Base-by-base conservation (phyloP, 768 basidiomycete species). In the Lactarius sp. region DNA sequence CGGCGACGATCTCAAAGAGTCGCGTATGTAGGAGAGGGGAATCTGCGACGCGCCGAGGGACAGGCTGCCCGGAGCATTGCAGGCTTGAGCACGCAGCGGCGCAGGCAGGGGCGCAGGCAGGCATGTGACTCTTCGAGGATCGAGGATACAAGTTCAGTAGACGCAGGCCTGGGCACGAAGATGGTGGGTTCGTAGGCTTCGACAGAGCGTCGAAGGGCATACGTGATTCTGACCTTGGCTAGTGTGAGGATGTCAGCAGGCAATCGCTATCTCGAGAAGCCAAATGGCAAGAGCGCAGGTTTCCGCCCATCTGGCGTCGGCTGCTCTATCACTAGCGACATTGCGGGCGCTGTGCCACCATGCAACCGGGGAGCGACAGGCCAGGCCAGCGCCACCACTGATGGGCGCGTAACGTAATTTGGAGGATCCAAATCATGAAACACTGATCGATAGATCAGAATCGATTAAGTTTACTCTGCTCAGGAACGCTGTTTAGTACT, bases 201-300 rank as follows among this genome's bases (percentile, higher is more conserved):
- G 61, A 94, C 81, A 31, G 87, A 91, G 49, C 91, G 85, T 56
- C 84, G 80, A n/a, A 93, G 71, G 2, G 88, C 88, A 62, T 83
- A 84, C 2, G 86, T 80, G 39, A 94, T 90, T 31, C 86, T 80
- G 68, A 85, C 82, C 7, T 80, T 81, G 7, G 87, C 83, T 6
- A 86, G 86, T 10, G 75, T 69, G 16, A 93, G 77, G 20, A 92
- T 80, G 0, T 76, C 74, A 20, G 77, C 74, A 22, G 91, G 86
- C 9, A 93, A 79, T 7, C 87, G 84, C 67, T 90, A 88, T 76
- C 69, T 91, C 88, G 27, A 94, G 69, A 6, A 91, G 76, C 83
- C 84, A 87, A 27, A 92, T 88, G 2, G 86, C 81, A 31, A 93
- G 74, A 1, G 88, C 89, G 62, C 83, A 91, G 1, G 92, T 93